Conservation (phyloP, 768 basidiomycete species). For the Termitomyces sp. region DNA sequence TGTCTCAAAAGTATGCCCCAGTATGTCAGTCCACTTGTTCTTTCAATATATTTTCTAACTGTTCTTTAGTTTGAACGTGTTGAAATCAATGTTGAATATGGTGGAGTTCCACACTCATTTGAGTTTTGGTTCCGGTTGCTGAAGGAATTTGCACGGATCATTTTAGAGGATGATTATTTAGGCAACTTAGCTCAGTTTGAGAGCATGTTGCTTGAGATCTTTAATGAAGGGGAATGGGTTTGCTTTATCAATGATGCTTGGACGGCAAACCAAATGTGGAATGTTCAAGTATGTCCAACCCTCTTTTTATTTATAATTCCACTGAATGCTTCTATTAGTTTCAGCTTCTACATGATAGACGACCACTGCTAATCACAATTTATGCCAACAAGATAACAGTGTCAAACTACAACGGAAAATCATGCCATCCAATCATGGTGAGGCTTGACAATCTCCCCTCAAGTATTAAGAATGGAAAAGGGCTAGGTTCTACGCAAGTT, state of each 20-base stretch:
- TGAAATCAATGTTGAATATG: neutral
- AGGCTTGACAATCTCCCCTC: constrained; percentile 26
- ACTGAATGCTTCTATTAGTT: neutral
- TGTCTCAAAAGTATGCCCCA: neutral
- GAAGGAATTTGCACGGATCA: constrained; percentile 25
- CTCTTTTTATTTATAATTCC: neutral
- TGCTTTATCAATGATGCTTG: neutral
- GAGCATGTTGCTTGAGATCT: constrained; percentile 12
- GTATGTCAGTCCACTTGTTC: neutral
- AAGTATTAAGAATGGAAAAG: constrained; percentile 26
- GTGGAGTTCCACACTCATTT: neutral
- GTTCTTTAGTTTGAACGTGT: neutral
- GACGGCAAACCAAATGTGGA: neutral
- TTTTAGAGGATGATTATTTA: constrained; percentile 21
- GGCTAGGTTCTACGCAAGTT: constrained; percentile 26
- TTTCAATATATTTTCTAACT: neutral
- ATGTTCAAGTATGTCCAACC: neutral
- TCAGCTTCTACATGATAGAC: neutral
- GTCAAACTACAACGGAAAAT: constrained; percentile 31
- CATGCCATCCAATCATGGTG: constrained; percentile 33
- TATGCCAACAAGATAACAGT: constrained; percentile 38
- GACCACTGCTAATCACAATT: constrained; percentile 25
- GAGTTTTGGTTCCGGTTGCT: constrained; percentile 19
- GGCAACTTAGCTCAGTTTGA: constrained; percentile 26
- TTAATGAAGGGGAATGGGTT: neutral